These are phyloP conservation scores for Saussurea involucrata DNA, from an alignment of 129 eudicot genomes.

Conservation along the genomic window DNA sequence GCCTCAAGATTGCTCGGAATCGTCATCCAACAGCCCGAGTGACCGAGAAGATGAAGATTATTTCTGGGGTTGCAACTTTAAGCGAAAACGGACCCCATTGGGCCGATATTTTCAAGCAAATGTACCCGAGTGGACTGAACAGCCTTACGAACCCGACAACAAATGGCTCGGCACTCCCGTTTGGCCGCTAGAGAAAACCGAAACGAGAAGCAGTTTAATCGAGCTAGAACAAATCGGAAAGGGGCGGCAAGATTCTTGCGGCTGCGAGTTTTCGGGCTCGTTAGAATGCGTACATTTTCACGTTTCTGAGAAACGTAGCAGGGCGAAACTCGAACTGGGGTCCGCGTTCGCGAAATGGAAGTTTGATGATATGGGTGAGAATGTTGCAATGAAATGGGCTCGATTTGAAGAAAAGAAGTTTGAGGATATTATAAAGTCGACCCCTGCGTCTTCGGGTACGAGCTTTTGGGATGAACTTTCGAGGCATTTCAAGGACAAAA, in stretches of 20 bases:
- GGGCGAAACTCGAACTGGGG: slow-evolving; percentile 59
- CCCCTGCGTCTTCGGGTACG: slow-evolving; percentile 45
- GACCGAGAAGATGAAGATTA: slow-evolving; percentile 45
- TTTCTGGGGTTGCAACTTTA: slow-evolving; percentile 25
- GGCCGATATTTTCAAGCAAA: slow-evolving; percentile 58
- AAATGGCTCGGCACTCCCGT: slow-evolving; percentile 63
- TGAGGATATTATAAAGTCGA: slow-evolving; percentile 43
- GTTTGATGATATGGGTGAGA: slow-evolving; percentile 65
- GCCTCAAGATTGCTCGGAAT: slow-evolving; percentile 22
- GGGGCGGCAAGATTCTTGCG: slow-evolving; percentile 68
- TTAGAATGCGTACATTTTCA: slow-evolving; percentile 67
- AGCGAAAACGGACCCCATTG: slow-evolving; percentile 44
- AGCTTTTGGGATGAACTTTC: slow-evolving; percentile 67
- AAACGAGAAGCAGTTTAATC: slow-evolving; percentile 30
- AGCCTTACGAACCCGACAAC: slow-evolving; percentile 34
- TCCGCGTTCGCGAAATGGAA: slow-evolving; percentile 59
- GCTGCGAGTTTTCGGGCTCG: slow-evolving; percentile 65
- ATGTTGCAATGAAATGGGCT: slow-evolving; percentile 56
- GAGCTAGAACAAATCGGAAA: slow-evolving; percentile 77
- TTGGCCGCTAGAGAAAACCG: slow-evolving; percentile 68
- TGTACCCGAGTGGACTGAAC: slow-evolving; percentile 57
- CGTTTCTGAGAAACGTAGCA: slow-evolving; percentile 42
- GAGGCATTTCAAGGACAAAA: slow-evolving; percentile 37
- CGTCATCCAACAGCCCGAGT: slow-evolving; percentile 42
- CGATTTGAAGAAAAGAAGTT: slow-evolving; percentile 51